A percentile compares a stretch with the other conserved stretches of the same genome.
These are phyloP conservation scores for Aspergillus tanneri DNA, from an alignment of 2,329 filamentous ascomycete genomes.

Conservation along the genomic window DNA sequence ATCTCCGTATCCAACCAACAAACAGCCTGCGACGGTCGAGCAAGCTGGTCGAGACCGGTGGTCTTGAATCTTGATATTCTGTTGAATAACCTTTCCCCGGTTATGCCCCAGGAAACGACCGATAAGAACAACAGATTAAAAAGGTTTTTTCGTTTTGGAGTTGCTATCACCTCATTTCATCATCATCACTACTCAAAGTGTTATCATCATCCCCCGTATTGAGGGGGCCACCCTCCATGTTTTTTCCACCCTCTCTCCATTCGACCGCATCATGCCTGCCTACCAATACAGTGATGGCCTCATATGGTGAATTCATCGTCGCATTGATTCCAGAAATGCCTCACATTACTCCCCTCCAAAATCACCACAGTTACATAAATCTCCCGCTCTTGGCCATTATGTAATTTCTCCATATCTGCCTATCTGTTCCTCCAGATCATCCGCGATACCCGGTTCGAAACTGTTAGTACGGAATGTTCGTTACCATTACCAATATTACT, in stretches of 20 bases:
- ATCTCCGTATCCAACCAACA: constrained; percentile 18
- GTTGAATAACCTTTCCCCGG: constrained; percentile 19
- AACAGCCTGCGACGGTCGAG: constrained; percentile 15
- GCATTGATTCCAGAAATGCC: constrained; percentile 15
- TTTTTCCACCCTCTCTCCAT: neutral
- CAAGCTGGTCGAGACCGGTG: constrained; percentile 23
- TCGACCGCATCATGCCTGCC: constrained; percentile 16
- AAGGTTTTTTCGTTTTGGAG: constrained; percentile 3
- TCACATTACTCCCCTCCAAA: constrained; percentile 1
- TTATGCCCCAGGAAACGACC: constrained; percentile 17
- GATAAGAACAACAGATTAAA: constrained; percentile 2
- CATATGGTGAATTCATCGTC: constrained; percentile 16
- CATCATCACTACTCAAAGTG: constrained; percentile 9
- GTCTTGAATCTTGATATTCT: constrained; percentile 11
- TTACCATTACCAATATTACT: constrained; percentile 10
- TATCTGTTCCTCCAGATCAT: constrained; percentile 19
- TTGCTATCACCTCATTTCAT: constrained; percentile 13
- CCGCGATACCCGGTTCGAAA: constrained; percentile 27
- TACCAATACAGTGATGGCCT: constrained; percentile 9
- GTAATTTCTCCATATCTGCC: constrained; percentile 2
- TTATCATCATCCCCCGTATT: constrained; percentile 8
- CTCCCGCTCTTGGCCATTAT: constrained; percentile 4
- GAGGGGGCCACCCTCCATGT: neutral
- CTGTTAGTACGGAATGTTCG: constrained; percentile 10
- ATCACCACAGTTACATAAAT: constrained; percentile 3